Base-by-base conservation (phyloP, 805 yeast species). In the Candida arabinofermentans region DNA sequence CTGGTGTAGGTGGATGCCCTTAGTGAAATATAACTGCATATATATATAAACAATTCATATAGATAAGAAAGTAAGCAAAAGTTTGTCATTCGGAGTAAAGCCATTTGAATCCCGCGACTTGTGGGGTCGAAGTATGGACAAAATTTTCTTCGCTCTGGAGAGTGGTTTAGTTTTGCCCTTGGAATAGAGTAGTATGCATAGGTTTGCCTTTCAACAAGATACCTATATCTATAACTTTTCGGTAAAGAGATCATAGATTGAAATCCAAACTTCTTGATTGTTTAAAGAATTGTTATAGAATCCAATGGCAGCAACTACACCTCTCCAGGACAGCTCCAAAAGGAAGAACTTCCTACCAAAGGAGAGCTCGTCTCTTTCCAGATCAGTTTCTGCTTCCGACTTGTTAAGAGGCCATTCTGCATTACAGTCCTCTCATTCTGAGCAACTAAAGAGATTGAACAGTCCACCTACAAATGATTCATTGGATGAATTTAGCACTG, bases 1-100 rank as follows among this genome's bases (percentile, higher is more conserved):
- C 79, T 36, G 84, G 82, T 10, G 54, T 65, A 41, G 62, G 66
- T 2, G 64, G 62, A 6, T 44, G 43, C 31, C 36, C 27, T 23
- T 19, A 31, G 18, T 16, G 3, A 5, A 10, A 7, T 9, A 7
- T 17, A 24, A 13, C 24, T n/a, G 18, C 29, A 29, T n/a, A n/a
- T 14, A 29, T 29, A 29, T 29, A 29, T 29, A 29, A 14, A 29
- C n/a, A n/a, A n/a, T n/a, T n/a, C n/a, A n/a, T n/a, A n/a, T n/a
- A n/a, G n/a, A n/a, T n/a, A n/a, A n/a, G n/a, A n/a, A n/a, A n/a
- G n/a, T n/a, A n/a, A n/a, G n/a, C n/a, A n/a, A n/a, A n/a, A n/a
- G n/a, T n/a, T n/a, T n/a, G n/a, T n/a, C n/a, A n/a, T n/a, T n/a
- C n/a, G n/a, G n/a, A n/a, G n/a, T n/a, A n/a, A n/a, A n/a, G n/a